Evolutionary conservation across 2,329 filamentous ascomycete genomes (phyloP), one percentile per base, ranked within the genome.

Genomic region (Corinectria fuckeliana): DNA sequence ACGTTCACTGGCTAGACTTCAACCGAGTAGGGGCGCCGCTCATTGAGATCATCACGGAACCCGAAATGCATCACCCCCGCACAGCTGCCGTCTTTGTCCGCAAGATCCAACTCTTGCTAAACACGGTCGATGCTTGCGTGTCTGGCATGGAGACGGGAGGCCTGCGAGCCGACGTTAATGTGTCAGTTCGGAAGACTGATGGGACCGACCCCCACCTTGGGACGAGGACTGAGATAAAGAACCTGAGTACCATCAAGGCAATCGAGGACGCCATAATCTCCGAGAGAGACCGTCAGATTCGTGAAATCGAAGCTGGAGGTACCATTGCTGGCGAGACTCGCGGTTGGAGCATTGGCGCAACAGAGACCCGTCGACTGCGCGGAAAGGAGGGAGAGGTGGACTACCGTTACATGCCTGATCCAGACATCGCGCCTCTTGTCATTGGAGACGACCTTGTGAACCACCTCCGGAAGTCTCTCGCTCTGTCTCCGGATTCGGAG

Each of bases 401-500:
- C 75, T 99, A 99, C 76, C 85, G 95, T 39, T 99, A 99, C 73
- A 98, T 99, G 94, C 94, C 95, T 0, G 95, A 99, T 74, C 92
- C 95, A 5, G 95, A 99, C 72, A 82, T 99, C 13, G 84, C 86
- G 0, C 92, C 95, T 1, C 81, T 99, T 2, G 73, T 93, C 2
- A 90, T 99, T 60, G 88, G 88, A 7, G 72, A 82, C 2, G 88
- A 91, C 57, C 81, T 98, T 1, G 79, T 97, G 4, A 71, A 81
- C 5, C 81, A 88, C 63, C 80, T 98, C 13, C 78, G 76, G 18
- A 67, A 76, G 1, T 89, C 83, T 0, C 77, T 97, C 59, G 91
- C 92, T 4, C 81, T 85, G 20, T 79, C 91, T 9, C 92, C 93
- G 0, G 93, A 97, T 65, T 79, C 83, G 14, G 85, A 91, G 56